Percentiles rank a stretch among this genome's conserved stretches.
phyloP scores from a whole-genome alignment of 352 stramenopile genomes.

The Chrysophaeum taylorii region DNA sequence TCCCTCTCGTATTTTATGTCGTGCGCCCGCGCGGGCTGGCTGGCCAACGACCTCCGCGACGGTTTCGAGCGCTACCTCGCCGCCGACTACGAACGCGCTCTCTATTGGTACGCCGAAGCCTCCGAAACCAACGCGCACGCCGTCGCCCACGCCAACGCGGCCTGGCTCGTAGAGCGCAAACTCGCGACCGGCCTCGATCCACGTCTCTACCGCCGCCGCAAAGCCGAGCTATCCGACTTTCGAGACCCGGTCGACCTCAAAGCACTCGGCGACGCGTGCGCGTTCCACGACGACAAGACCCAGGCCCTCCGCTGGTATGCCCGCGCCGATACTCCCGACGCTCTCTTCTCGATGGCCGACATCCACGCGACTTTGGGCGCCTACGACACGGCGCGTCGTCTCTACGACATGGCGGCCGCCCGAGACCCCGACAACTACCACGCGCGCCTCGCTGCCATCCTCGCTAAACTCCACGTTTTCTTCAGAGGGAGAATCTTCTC shows the following conservation, averaged over 20 bases:
- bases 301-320: background rate
- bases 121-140: background rate
- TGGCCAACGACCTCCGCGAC: background rate
- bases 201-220: background rate
- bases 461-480: background rate
- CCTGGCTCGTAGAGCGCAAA: background rate
- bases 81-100: background rate
- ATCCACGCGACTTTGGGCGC: background rate
- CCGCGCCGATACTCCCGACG: background rate
- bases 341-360: background rate
- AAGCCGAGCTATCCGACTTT: background rate
- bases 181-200: background rate
- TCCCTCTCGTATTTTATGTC: background rate
- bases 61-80: conserved; percentile 3
- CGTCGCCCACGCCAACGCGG: conserved; percentile 5
- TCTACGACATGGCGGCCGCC: background rate
- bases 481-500: too few relatives aligned
- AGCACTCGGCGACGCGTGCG: background rate
- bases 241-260: background rate
- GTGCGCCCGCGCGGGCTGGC: conserved; percentile 1
- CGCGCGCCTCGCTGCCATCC: background rate
- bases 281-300: background rate
- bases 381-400: background rate
- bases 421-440: background rate
- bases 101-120: conserved; percentile 8